These are phyloP conservation scores for Guadua angustifolia DNA, from an alignment of 176 grass and related monocot genomes.

Conservation along the genomic window DNA sequence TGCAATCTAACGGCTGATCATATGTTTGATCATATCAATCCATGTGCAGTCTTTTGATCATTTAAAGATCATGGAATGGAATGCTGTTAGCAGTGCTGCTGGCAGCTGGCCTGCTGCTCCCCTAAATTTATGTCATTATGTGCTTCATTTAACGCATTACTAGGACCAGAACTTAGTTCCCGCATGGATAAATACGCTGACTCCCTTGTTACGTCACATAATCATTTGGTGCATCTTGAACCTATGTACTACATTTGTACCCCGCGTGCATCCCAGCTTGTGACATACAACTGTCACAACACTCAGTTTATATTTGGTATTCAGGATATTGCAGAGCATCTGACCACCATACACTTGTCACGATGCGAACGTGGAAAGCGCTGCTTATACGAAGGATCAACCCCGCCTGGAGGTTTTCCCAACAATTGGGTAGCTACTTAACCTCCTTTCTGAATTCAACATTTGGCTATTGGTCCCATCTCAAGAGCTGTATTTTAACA, in stretches of 20 bases:
- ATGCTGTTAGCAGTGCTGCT: slow-evolving; percentile 12
- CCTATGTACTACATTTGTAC: slow-evolving; percentile 22
- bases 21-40: slow-evolving; percentile 18
- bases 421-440: slow-evolving; percentile 79
- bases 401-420: slow-evolving; percentile 77
- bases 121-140: neutral
- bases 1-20: neutral
- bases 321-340: slow-evolving; percentile 94
- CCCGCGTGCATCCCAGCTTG: neutral
- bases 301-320: slow-evolving; percentile 32
- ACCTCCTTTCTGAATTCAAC: slow-evolving; percentile 11
- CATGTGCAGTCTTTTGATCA: neutral
- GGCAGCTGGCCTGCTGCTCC: neutral
- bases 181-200: neutral
- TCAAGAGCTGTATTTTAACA: slow-evolving; percentile 48
- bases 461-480: neutral
- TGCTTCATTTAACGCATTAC: neutral
- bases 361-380: slow-evolving; percentile 81
- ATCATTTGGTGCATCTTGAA: neutral
- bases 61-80: neutral
- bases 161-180: slow-evolving; percentile 8
- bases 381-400: slow-evolving; percentile 95
- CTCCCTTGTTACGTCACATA: neutral
- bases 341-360: slow-evolving; percentile 86
- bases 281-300: neutral